These are phyloP conservation scores for Acidiella bohemica DNA, from an alignment of 495 filamentous ascomycete species.

Conservation along the genomic window DNA sequence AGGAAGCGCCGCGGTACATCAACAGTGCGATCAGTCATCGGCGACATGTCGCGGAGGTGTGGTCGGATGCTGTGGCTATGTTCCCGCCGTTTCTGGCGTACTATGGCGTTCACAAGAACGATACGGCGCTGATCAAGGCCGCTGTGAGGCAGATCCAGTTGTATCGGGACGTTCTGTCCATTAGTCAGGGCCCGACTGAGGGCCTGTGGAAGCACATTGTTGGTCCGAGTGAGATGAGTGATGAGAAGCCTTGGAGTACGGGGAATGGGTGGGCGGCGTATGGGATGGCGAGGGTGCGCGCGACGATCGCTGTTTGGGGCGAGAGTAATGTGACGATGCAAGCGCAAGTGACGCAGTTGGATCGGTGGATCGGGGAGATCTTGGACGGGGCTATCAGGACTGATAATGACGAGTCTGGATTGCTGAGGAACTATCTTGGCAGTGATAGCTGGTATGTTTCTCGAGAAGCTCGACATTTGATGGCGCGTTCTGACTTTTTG, in stretches of 20 bases:
- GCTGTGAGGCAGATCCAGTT: conserved; percentile 33
- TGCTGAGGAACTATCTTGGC: conserved; percentile 39
- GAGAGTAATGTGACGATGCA: conserved; percentile 20
- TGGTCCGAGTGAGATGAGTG: conserved; percentile 29
- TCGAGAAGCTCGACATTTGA: neutral
- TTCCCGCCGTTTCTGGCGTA: conserved; percentile 41
- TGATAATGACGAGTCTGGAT: conserved; percentile 31
- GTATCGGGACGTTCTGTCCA: conserved; percentile 32
- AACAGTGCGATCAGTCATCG: conserved; percentile 42
- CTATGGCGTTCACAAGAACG: conserved; percentile 30
- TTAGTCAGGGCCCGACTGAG: conserved; percentile 4
- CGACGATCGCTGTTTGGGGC: conserved; percentile 32
- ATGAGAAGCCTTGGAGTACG: conserved; percentile 38
- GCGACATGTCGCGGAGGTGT: conserved; percentile 33
- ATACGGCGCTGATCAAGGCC: conserved; percentile 27
- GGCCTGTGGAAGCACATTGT: conserved; percentile 39
- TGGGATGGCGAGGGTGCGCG: conserved; percentile 37
- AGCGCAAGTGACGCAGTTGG: conserved; percentile 25
- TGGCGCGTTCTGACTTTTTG: neutral
- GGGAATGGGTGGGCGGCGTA: conserved; percentile 41
- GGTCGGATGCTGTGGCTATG: conserved; percentile 42
- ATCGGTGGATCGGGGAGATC: conserved; percentile 32
- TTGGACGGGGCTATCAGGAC: conserved; percentile 34
- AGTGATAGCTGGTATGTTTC: conserved; percentile 35
- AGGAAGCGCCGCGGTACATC: conserved; percentile 31